Percentiles rank a stretch among this genome's conserved stretches.
Conservation (phyloP, 192 early-diverging fungal species). For the Phycomyces blakesleeanus region DNA sequence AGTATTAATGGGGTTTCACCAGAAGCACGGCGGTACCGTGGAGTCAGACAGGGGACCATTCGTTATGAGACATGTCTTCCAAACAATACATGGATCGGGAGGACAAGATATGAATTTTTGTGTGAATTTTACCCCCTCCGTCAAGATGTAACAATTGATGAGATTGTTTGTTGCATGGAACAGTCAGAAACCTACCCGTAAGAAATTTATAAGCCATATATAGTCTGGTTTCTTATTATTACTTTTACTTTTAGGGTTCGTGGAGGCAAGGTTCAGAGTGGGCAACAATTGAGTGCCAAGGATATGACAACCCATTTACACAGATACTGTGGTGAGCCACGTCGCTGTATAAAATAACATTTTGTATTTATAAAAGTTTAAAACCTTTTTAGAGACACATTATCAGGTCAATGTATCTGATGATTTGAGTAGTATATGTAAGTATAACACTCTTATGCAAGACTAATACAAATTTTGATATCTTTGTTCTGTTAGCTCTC, state of each 20-base stretch:
- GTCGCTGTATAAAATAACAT: too few relatives aligned
- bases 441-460: too few relatives aligned
- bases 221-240: background rate
- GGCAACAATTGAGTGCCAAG: too few relatives aligned
- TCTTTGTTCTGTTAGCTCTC: background rate
- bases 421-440: too few relatives aligned
- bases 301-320: too few relatives aligned
- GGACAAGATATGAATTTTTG: background rate
- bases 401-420: too few relatives aligned
- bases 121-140: background rate
- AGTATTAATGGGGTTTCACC: background rate
- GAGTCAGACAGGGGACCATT: background rate
- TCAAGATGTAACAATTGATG: background rate
- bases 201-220: background rate
- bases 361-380: too few relatives aligned
- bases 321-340: too few relatives aligned
- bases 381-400: too few relatives aligned
- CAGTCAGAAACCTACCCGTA: background rate
- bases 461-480: background rate
- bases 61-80: background rate
- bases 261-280: too few relatives aligned
- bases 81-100: background rate
- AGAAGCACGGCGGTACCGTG: background rate
- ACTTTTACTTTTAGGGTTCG: too few relatives aligned
- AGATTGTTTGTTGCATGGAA: background rate